These are phyloP conservation scores for Calonectria honghensis DNA, from an alignment of 2,329 filamentous ascomycete species.

Conservation along the genomic window DNA sequence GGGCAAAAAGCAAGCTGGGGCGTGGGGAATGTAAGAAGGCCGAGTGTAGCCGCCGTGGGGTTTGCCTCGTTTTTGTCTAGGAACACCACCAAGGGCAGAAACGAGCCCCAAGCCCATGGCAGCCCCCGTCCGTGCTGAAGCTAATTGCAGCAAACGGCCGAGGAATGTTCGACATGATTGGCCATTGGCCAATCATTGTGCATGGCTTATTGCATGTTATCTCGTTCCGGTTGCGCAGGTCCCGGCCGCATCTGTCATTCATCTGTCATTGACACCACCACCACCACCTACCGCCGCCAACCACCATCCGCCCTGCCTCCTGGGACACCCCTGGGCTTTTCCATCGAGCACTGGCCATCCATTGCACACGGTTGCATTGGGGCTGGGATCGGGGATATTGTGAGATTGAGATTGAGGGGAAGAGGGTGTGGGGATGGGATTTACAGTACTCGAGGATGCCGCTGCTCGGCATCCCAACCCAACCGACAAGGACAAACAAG, in stretches of 20 bases:
- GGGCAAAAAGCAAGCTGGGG: constrained; percentile 30
- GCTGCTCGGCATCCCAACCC: not conserved
- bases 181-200: constrained; percentile 21
- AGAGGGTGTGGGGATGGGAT: constrained; percentile 29
- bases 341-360: constrained; percentile 15
- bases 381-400: constrained; percentile 16
- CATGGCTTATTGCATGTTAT: constrained; percentile 28
- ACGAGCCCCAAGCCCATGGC: constrained; percentile 11
- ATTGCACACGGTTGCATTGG: constrained; percentile 18
- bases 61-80: constrained; percentile 26
- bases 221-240: constrained; percentile 35
- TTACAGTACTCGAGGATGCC: constrained; percentile 11
- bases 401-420: constrained; percentile 29
- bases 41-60: constrained; percentile 55
- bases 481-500: constrained; percentile 20
- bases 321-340: not conserved
- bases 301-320: not conserved
- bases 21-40: constrained; percentile 41
- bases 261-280: constrained; percentile 13
- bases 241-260: constrained; percentile 16
- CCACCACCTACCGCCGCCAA: not conserved
- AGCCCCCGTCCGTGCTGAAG: constrained; percentile 18
- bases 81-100: constrained; percentile 6
- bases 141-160: constrained; percentile 22
- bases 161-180: constrained; percentile 14